phyloP scores from a whole-genome alignment of 495 filamentous ascomycete genomes.

The Aspergillus steynii region DNA sequence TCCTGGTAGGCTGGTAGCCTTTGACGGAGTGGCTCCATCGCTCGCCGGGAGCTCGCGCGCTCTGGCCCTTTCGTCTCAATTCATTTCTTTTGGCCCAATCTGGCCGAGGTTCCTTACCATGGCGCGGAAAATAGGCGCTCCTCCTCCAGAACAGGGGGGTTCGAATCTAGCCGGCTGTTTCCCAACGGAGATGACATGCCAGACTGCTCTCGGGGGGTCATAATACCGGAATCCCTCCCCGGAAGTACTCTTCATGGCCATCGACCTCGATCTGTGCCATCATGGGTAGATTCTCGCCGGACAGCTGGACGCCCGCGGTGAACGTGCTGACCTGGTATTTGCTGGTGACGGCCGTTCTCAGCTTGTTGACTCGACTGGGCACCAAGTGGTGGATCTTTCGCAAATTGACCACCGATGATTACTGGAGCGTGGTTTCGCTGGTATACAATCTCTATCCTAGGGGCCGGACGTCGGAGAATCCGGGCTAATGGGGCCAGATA shows the following conservation, averaged over 20 bases:
- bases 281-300: slow-evolving; percentile 5
- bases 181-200: neutral
- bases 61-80: neutral
- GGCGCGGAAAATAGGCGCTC: neutral
- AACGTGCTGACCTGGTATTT: slow-evolving; percentile 12
- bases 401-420: slow-evolving; percentile 6
- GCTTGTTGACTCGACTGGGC: slow-evolving; percentile 10
- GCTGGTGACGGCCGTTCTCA: slow-evolving; percentile 7
- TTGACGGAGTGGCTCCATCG: neutral
- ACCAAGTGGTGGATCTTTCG: slow-evolving; percentile 11
- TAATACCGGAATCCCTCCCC: neutral
- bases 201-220: neutral
- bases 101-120: neutral
- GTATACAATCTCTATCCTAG: neutral
- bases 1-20: neutral
- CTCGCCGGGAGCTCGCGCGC: neutral
- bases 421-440: slow-evolving; percentile 7
- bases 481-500: neutral
- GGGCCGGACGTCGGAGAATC: no score
- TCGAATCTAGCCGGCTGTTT: neutral
- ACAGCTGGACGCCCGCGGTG: slow-evolving; percentile 8
- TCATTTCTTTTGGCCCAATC: neutral
- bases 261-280: neutral
- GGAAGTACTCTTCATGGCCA: neutral
- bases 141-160: neutral